Conservation (phyloP, 257 asterid genomes). For the Nicotiana sylvestris region DNA sequence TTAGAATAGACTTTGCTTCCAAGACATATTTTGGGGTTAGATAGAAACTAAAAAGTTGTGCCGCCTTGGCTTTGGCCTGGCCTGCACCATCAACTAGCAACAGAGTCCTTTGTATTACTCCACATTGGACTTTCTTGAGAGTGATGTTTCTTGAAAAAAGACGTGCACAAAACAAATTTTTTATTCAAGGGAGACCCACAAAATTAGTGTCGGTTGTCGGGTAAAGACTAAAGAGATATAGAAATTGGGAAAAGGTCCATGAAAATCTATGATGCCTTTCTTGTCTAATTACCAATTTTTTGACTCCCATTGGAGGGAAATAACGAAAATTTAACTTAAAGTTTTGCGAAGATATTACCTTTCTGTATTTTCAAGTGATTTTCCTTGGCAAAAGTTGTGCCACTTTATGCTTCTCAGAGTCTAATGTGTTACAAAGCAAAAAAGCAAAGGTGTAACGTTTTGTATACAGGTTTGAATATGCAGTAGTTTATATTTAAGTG, state of each 20-base stretch:
- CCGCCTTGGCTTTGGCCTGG: not conserved
- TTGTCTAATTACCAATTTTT: not conserved
- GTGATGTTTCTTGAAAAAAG: slow-evolving; percentile 7
- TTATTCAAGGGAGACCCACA: not conserved
- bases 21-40: slow-evolving; percentile 33
- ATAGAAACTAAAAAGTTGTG: slow-evolving; percentile 16
- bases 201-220: slow-evolving; percentile 12
- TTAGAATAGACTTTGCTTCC: slow-evolving; percentile 58
- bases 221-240: not conserved
- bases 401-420: not conserved
- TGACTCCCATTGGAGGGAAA: not conserved
- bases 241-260: not conserved
- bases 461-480: not conserved
- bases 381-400: not conserved
- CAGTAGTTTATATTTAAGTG: not conserved
- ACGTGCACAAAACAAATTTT: not conserved
- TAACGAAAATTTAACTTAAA: not conserved
- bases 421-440: not conserved
- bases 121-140: slow-evolving; percentile 1
- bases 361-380: not conserved
- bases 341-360: not conserved
- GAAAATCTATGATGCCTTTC: not conserved
- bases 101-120: not conserved
- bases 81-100: not conserved
- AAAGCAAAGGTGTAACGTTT: too few species aligned